Base-by-base conservation (phyloP, 2,329 filamentous ascomycete species). In the Volutella citrinella region DNA sequence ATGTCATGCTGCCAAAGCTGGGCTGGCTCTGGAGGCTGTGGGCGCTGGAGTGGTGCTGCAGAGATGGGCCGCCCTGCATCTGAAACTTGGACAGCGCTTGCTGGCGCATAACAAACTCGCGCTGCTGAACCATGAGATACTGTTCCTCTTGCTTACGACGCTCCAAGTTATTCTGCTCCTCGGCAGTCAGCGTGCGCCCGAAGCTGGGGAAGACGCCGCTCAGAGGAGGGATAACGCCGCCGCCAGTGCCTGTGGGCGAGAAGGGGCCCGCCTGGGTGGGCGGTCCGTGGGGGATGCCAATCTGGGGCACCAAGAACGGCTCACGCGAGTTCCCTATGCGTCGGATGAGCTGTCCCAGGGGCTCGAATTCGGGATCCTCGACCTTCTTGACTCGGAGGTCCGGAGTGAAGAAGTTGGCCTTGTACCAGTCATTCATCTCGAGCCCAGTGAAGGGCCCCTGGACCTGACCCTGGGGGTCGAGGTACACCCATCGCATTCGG, bases 371-470 rank as follows among this genome's bases (percentile, higher is more conserved):
- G 0, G 75, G 71, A 54, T 98, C 93, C 58, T 98, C 93, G 6
- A 91, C 72, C 59, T 95, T 95, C 68, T 94, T 96, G 19, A 98
- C 93, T 26, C 94, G 80, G 14, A 98, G 72, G 51, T 98, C 91
- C 0, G 91, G 83, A 0, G 88, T 95, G 64, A 98, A 98, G 67
- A 97, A 98, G 27, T 91, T 90, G 22, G 90, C 91, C 61, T 97
- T 97, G 66, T 97, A 98, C 93, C 93, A 98, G 53, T 98, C 94
- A 50, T 98, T 94, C 93, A 98, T 98, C 63, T 98, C 93, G 30
- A 98, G 69, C 2, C 93, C 93, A 23, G 89, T 96, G 65, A 93
- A 98, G 0, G 93, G 93, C 0, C 93, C 93, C 57, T 98, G 93
- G 6, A 88, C 83, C 43, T 87, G 84, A 15, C 89, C 89, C 57